These are phyloP conservation scores for Teunomyces aglyptinius DNA, from an alignment of 805 yeast species.

Conservation along the genomic window DNA sequence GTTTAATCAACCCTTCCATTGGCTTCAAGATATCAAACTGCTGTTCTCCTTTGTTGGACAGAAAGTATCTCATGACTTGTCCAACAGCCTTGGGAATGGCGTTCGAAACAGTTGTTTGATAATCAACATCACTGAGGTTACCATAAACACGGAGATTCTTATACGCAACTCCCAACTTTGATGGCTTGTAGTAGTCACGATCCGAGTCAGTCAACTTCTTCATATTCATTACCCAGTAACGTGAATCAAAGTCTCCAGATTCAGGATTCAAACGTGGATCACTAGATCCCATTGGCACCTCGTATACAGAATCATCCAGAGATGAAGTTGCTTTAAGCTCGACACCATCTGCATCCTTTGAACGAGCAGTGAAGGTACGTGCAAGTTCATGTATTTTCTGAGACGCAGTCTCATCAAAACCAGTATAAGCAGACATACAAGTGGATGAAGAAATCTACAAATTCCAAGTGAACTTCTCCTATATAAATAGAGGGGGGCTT, in stretches of 20 bases:
- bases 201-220: conserved; percentile 10
- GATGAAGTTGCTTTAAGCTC: neutral
- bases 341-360: conserved; percentile 4
- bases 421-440: neutral
- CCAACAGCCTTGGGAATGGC: conserved; percentile 8
- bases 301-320: neutral
- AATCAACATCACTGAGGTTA: conserved; percentile 12
- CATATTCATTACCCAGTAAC: conserved; percentile 13
- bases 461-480: neutral
- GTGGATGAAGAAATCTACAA: neutral
- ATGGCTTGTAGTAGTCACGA: conserved; percentile 13
- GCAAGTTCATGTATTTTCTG: conserved; percentile 7
- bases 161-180: conserved; percentile 14
- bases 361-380: conserved; percentile 4
- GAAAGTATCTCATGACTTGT: conserved; percentile 4
- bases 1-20: conserved; percentile 60
- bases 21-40: conserved; percentile 56
- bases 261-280: conserved; percentile 13
- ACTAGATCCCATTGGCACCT: neutral
- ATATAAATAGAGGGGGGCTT: neutral
- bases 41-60: conserved; percentile 10
- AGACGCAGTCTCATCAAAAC: conserved; percentile 6
- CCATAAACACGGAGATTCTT: conserved; percentile 14
- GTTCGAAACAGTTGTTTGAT: conserved; percentile 13
- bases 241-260: conserved; percentile 10